These are phyloP conservation scores for Nigrospora sphaerica DNA, from an alignment of 2,329 filamentous ascomycete genomes.

Conservation along the genomic window DNA sequence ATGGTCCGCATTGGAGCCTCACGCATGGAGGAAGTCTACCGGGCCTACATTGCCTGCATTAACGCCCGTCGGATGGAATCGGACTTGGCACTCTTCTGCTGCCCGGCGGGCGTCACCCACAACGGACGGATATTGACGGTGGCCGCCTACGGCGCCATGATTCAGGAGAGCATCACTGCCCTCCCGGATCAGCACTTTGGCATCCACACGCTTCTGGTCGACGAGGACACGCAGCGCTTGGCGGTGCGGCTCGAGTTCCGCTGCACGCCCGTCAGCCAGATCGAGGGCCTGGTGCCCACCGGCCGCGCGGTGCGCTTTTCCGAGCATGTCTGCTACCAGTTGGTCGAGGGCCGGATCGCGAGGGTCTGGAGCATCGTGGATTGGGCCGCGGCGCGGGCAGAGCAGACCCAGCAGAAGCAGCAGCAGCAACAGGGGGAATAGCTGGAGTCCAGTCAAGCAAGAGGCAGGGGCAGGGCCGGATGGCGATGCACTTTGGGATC, in stretches of 20 bases:
- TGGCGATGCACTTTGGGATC: too few relatives aligned
- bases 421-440: too few relatives aligned
- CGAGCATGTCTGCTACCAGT: conserved; percentile 27
- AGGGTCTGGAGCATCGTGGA: conserved; percentile 26
- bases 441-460: too few relatives aligned
- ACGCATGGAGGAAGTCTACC: too few relatives aligned
- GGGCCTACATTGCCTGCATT: too few relatives aligned
- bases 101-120: not conserved
- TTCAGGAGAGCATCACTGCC: not conserved
- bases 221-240: conserved; percentile 21
- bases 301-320: conserved; percentile 19
- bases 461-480: too few relatives aligned
- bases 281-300: conserved; percentile 18
- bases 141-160: not conserved
- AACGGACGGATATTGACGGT: not conserved
- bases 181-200: conserved; percentile 6
- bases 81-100: not conserved
- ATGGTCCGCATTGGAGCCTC: too few relatives aligned
- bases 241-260: conserved; percentile 21
- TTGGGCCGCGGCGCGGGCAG: conserved; percentile 2
- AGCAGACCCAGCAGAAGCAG: too few relatives aligned
- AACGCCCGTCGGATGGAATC: too few relatives aligned
- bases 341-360: conserved; percentile 22
- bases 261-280: conserved; percentile 17
- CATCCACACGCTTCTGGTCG: conserved; percentile 19